Conservation (phyloP, 2,329 filamentous ascomycete genomes). For the Aspergillus tubingensis region DNA sequence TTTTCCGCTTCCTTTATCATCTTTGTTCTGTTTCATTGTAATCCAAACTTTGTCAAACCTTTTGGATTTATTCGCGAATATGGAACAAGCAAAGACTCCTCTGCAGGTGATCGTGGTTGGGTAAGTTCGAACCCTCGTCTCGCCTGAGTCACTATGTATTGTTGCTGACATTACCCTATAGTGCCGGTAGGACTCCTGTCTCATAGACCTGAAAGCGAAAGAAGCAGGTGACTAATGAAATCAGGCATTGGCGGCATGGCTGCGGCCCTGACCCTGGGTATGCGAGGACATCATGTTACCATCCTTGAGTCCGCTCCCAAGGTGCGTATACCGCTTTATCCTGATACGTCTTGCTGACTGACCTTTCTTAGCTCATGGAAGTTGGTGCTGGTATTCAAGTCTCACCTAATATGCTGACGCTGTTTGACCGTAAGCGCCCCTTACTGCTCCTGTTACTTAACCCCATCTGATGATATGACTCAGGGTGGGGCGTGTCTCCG, state of each 20-base stretch:
- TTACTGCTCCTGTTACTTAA: neutral
- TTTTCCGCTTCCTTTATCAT: neutral
- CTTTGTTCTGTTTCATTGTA: neutral
- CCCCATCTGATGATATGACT: neutral
- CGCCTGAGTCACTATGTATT: neutral
- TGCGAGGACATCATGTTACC: constrained; percentile 35
- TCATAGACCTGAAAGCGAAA: neutral
- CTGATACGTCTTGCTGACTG: constrained; percentile 6
- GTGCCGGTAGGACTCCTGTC: constrained; percentile 30
- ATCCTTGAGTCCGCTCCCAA: constrained; percentile 38
- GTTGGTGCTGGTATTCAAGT: constrained; percentile 83
- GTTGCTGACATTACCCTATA: constrained; percentile 15
- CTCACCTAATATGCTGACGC: constrained; percentile 75
- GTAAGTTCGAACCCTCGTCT: constrained; percentile 22
- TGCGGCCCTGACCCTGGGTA: constrained; percentile 36
- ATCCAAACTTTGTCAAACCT: neutral
- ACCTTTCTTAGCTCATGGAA: constrained; percentile 32
- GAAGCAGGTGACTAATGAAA: constrained; percentile 7
- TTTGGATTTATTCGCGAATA: constrained; percentile 21
- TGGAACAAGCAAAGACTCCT: constrained; percentile 28
- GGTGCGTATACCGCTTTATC: constrained; percentile 21
- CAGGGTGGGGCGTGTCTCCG: constrained; percentile 40
- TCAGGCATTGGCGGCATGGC: constrained; percentile 41
- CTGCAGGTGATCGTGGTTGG: constrained; percentile 38
- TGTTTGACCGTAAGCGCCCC: constrained; percentile 60